Conservation (phyloP, 1,139 yeast genomes). For the Debaryomycetaceae sp. region DNA sequence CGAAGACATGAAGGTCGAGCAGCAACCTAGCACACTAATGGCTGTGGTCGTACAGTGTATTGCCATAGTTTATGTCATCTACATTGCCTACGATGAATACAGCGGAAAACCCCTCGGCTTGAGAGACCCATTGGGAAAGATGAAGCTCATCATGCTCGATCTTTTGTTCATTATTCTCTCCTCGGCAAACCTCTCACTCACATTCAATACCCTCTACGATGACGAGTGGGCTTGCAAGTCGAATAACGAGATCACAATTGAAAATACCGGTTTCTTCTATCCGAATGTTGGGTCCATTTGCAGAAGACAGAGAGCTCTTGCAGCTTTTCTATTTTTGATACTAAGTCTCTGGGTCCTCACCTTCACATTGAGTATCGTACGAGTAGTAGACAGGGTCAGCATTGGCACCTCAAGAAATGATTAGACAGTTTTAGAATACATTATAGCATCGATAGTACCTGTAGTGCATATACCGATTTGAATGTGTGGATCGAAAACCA, state of each 20-base stretch:
- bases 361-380: slow-evolving; percentile 74
- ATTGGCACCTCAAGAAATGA: slow-evolving; percentile 11
- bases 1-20: slow-evolving; percentile 49
- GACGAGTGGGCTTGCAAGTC: slow-evolving; percentile 72
- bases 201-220: slow-evolving; percentile 81
- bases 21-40: slow-evolving; percentile 90
- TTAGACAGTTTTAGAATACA: slow-evolving; percentile 2
- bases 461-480: background rate
- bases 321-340: slow-evolving; percentile 73
- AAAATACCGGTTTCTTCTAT: slow-evolving; percentile 11
- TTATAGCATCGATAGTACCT: background rate
- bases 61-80: slow-evolving; percentile 73
- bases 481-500: background rate
- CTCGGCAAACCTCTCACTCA: slow-evolving; percentile 82
- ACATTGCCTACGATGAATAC: slow-evolving; percentile 88
- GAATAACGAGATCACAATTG: slow-evolving; percentile 11
- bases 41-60: slow-evolving; percentile 80
- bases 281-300: slow-evolving; percentile 54
- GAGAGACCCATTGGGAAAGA: slow-evolving; percentile 77
- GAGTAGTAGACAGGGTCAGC: slow-evolving; percentile 74
- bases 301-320: slow-evolving; percentile 72
- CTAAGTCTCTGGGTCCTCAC: slow-evolving; percentile 82
- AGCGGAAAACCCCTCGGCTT: slow-evolving; percentile 88
- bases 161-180: slow-evolving; percentile 85
- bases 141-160: slow-evolving; percentile 75